Evolutionary conservation across 768 basidiomycete genomes (phyloP), one percentile per base, ranked within the genome.

Genomic region (Rhodotorula sphaerocarpa): DNA sequence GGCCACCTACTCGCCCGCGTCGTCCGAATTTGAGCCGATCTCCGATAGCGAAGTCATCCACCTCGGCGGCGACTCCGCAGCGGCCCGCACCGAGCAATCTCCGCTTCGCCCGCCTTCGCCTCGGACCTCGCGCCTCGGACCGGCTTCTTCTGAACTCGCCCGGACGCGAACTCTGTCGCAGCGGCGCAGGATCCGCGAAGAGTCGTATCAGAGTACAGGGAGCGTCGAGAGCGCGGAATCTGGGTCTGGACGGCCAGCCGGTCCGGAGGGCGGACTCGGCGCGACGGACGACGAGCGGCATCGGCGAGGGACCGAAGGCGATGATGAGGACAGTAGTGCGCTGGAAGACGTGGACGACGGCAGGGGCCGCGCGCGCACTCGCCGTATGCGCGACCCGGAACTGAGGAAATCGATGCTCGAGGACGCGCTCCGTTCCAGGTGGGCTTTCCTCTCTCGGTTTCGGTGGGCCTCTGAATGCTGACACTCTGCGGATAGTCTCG

Each of bases 381-480:
- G 66, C 20, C 14, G 61, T 14, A 33, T 44, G n/a, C 34, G 50
- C 34, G 66, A 67, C 28, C 66, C 66, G 2, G 61, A 63, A 25
- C 46, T 63, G 20, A 60, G 57, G 51, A 41, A 47, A 25, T 53
- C 45, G 18, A 52, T 67, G 55, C 55, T 63, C 39, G 66, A 67
- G 43, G 66, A 67, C 5, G 66, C 66, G 21, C 41, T 67, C n/a
- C 18, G 66, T 30, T 54, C 55, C 16, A 63, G 61, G 66, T 63
- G 44, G 31, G 56, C 36, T 9, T 23, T 20, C 4, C 55, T 21
- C 46, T 51, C 45, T 10, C n/a, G 21, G 20, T 54, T 39, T 9
- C 52, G 54, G 28, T 3, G 12, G 16, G 44, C 43, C 27, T 36
- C 34, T 11, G 21, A 18, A 2, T 34, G 34, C 15, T 23, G 18